Evolutionary conservation across 129 eudicot species (phyloP).

Genomic region (Lactuca sativa): DNA sequence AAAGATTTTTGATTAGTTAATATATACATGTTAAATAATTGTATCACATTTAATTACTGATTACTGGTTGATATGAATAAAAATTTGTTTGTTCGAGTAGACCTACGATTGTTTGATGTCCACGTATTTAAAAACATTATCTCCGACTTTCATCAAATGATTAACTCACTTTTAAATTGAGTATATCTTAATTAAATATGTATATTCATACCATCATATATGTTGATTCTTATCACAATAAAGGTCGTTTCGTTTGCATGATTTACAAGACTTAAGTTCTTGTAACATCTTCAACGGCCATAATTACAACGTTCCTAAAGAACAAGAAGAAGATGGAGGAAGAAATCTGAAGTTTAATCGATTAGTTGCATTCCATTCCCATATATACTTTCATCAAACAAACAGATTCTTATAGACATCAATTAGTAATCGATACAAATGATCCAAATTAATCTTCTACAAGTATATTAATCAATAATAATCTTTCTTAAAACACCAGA

Average conservation of each 20-base stretch:
- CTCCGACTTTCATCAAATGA: too few relatives aligned
- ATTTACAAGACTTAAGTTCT: too few relatives aligned
- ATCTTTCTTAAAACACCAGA: too few relatives aligned
- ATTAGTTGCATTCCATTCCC: not conserved
- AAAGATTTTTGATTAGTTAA: not conserved
- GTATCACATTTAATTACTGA: not conserved
- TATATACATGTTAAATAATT: conserved; percentile 10
- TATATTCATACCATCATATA: too few relatives aligned
- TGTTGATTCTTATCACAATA: too few relatives aligned
- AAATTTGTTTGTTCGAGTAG: not conserved
- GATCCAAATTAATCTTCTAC: not conserved
- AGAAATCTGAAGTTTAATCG: not conserved
- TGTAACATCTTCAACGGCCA: too few relatives aligned
- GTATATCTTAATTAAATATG: too few relatives aligned
- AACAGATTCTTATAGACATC: conserved; percentile 3
- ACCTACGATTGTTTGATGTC: not conserved
- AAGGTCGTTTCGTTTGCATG: too few relatives aligned
- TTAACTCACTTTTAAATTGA: too few relatives aligned
- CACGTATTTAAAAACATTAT: too few relatives aligned
- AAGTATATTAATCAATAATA: not conserved
- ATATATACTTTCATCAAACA: not conserved
- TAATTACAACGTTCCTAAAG: not conserved
- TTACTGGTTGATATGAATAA: not conserved
- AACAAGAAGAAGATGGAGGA: not conserved
- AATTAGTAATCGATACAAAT: conserved; percentile 1